These are phyloP conservation scores for Porphyrellus cyaneotinctus DNA, from an alignment of 768 basidiomycete species.

Conservation along the genomic window DNA sequence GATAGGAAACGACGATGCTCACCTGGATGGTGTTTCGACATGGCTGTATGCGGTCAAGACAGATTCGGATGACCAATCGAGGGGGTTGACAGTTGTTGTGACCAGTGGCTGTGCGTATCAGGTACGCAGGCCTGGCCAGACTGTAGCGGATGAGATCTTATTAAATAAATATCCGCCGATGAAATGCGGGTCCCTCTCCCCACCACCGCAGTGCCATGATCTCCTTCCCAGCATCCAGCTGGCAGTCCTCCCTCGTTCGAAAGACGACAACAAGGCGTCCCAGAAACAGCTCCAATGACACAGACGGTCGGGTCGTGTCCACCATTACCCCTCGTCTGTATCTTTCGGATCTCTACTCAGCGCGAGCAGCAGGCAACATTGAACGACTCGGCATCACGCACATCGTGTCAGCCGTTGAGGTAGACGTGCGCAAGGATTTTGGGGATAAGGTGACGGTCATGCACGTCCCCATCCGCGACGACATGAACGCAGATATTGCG, in stretches of 20 bases:
- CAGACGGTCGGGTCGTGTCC: conserved; percentile 23
- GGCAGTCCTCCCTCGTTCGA: conserved; percentile 26
- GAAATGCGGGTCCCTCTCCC: conserved; percentile 1
- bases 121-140: too few relatives aligned
- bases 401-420: conserved; percentile 62
- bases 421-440: conserved; percentile 25
- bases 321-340: conserved; percentile 50
- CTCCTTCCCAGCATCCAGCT: conserved; percentile 30
- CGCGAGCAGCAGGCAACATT: conserved; percentile 46
- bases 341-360: conserved; percentile 59
- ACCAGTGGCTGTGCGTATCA: conserved; percentile 19
- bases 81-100: conserved; percentile 12
- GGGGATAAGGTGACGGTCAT: conserved; percentile 38
- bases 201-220: conserved; percentile 20
- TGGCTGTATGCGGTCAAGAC: conserved; percentile 29
- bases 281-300: conserved; percentile 3
- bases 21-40: conserved; percentile 94
- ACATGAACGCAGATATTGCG: conserved; percentile 38
- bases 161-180: conserved; percentile 5
- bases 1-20: conserved; percentile 1
- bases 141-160: neutral
- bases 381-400: conserved; percentile 64
- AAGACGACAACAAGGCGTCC: conserved; percentile 16
- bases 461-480: conserved; percentile 50
- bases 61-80: neutral